Evolutionary conservation across 2,329 filamentous ascomycete genomes (phyloP).

Genomic region (Verticillium alfalfae): DNA sequence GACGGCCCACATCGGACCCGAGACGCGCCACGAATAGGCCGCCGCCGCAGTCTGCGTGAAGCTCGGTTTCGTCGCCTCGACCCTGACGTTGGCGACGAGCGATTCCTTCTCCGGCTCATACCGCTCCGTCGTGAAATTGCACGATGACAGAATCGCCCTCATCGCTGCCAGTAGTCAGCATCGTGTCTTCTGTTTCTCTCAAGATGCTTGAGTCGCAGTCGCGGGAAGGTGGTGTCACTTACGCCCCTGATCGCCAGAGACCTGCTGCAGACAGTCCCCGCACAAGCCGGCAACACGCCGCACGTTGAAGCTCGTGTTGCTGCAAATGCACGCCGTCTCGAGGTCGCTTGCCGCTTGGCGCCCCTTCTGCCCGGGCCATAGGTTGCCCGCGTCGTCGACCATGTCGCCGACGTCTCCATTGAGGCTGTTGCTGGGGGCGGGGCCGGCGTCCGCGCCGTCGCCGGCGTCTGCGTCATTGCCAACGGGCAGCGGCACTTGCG

Average conservation of each 20-base stretch:
- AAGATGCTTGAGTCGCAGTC: too few species aligned
- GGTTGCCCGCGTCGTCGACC: background rate
- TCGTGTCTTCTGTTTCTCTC: background rate
- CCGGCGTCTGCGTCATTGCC: background rate
- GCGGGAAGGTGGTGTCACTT: background rate
- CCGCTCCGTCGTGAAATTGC: slow-evolving; percentile 22
- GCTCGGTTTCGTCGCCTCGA: slow-evolving; percentile 23
- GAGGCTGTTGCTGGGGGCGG: background rate
- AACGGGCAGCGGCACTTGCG: background rate
- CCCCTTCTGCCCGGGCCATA: slow-evolving; percentile 8
- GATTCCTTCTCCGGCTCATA: slow-evolving; percentile 24
- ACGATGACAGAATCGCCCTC: slow-evolving; percentile 26
- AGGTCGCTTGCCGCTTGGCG: slow-evolving; percentile 12
- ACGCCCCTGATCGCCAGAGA: slow-evolving; percentile 9
- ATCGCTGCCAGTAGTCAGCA: slow-evolving; percentile 20
- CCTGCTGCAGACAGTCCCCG: slow-evolving; percentile 27
- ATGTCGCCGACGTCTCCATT: slow-evolving; percentile 16
- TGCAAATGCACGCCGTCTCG: slow-evolving; percentile 30
- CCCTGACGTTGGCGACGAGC: slow-evolving; percentile 23
- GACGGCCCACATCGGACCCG: background rate
- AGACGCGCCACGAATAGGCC: background rate
- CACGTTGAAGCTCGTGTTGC: slow-evolving; percentile 33
- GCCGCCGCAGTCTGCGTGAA: background rate
- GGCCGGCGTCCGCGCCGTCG: background rate
- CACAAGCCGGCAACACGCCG: slow-evolving; percentile 29